A percentile compares a stretch with the other conserved stretches of the same genome.
Conservation (phyloP, 306 rosid species). For the Fagus crenata region DNA sequence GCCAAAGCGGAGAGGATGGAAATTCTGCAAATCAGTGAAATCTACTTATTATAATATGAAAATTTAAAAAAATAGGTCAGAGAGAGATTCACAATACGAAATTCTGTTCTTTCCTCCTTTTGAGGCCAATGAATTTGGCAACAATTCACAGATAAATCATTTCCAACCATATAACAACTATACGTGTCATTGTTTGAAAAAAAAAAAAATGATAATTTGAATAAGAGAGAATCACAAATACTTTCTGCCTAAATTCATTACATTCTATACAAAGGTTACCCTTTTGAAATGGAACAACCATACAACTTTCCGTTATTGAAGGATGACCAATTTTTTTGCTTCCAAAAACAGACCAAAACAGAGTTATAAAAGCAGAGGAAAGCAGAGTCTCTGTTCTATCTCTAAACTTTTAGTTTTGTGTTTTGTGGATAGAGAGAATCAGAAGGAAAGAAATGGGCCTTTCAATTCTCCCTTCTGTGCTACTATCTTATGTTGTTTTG, state of each 20-base stretch:
- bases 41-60: too few species aligned
- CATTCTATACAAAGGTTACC: too few species aligned
- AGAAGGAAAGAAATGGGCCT: constrained; percentile 26
- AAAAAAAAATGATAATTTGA: neutral
- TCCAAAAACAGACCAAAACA: constrained; percentile 12
- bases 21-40: too few species aligned
- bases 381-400: neutral
- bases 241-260: neutral
- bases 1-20: too few species aligned
- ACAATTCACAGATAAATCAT: neutral
- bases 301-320: neutral
- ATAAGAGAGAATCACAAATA: too few species aligned
- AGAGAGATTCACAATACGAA: too few species aligned
- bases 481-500: constrained; percentile 36
- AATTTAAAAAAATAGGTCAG: too few species aligned
- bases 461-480: constrained; percentile 10
- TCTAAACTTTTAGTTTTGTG: neutral
- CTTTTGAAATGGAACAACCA: neutral
- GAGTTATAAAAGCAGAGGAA: constrained; percentile 13
- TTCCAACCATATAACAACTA: neutral
- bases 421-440: neutral
- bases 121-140: neutral
- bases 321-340: neutral
- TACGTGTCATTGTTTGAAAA: neutral
- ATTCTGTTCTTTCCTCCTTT: too few species aligned